These are phyloP conservation scores for Penicillium dipodomyicola DNA, from an alignment of 495 filamentous ascomycete genomes.

Conservation along the genomic window DNA sequence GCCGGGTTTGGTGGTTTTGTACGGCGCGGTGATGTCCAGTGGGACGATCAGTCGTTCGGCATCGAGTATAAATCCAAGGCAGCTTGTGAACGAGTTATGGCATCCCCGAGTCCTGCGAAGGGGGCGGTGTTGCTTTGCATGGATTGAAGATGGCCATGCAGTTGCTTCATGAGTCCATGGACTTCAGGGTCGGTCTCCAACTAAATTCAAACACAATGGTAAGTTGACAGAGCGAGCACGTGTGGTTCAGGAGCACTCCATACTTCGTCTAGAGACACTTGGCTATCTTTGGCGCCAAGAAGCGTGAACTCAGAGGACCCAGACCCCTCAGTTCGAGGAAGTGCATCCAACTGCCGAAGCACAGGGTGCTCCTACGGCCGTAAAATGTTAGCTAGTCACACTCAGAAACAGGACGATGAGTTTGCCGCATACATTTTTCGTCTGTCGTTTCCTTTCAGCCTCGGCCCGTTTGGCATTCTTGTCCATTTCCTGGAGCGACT, in stretches of 20 bases:
- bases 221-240: constrained; percentile 5
- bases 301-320: constrained; percentile 31
- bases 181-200: constrained; percentile 43
- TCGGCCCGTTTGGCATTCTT: constrained; percentile 52
- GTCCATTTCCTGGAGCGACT: constrained; percentile 51
- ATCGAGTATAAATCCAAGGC: constrained; percentile 46
- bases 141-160: constrained; percentile 55
- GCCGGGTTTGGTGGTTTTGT: background rate
- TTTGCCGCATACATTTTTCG: constrained; percentile 41
- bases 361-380: constrained; percentile 42
- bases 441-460: constrained; percentile 42
- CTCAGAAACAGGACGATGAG: background rate
- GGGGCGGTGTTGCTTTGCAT: constrained; percentile 56
- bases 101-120: constrained; percentile 50
- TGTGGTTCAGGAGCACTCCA: constrained; percentile 2
- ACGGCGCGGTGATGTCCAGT: background rate
- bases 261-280: constrained; percentile 36
- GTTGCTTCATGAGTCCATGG: constrained; percentile 39
- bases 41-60: constrained; percentile 37
- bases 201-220: constrained; percentile 21
- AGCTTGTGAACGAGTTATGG: constrained; percentile 49
- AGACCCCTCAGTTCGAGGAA: constrained; percentile 14
- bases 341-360: constrained; percentile 36
- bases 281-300: constrained; percentile 21
- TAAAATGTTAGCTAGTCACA: background rate